Conservation (phyloP, 106 monocot genomes). For the Dendrobium officinale region DNA sequence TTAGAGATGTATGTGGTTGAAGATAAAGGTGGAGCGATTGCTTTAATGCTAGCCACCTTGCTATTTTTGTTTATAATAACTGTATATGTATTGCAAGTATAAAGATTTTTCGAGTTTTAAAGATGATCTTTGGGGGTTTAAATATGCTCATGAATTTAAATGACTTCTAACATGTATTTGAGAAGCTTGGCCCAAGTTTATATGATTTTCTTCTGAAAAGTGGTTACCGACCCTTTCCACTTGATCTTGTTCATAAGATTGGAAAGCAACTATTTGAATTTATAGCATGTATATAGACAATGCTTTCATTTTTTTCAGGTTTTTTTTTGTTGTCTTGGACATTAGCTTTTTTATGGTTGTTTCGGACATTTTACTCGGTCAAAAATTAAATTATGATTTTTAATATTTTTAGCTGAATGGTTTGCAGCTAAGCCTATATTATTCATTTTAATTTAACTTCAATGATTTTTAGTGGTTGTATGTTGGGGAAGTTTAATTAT, state of each 20-base stretch:
- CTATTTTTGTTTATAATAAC: constrained; percentile 99
- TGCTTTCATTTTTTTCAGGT: background rate
- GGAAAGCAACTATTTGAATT: constrained; percentile 91
- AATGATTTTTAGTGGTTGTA: background rate
- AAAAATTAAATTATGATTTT: background rate
- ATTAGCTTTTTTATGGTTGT: background rate
- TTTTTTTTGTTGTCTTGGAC: background rate
- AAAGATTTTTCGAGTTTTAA: constrained; percentile 28
- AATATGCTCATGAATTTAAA: constrained; percentile 47
- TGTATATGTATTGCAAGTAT: constrained; percentile 99
- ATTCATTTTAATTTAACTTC: background rate
- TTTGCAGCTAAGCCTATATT: background rate
- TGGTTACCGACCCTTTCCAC: constrained; percentile 80
- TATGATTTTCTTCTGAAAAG: constrained; percentile 99
- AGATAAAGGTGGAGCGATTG: constrained; percentile 87
- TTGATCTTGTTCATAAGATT: constrained; percentile 91
- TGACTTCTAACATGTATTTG: constrained; percentile 90
- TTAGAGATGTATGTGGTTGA: constrained; percentile 67
- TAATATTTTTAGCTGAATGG: background rate
- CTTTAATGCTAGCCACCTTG: constrained; percentile 70
- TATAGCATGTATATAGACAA: constrained; percentile 63
- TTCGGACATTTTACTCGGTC: background rate
- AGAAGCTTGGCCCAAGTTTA: constrained; percentile 99
- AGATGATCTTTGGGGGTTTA: constrained; percentile 21
- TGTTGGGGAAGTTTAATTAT: background rate